These are phyloP conservation scores for Acacia crassicarpa DNA, from an alignment of 306 rosid genomes.

Conservation along the genomic window DNA sequence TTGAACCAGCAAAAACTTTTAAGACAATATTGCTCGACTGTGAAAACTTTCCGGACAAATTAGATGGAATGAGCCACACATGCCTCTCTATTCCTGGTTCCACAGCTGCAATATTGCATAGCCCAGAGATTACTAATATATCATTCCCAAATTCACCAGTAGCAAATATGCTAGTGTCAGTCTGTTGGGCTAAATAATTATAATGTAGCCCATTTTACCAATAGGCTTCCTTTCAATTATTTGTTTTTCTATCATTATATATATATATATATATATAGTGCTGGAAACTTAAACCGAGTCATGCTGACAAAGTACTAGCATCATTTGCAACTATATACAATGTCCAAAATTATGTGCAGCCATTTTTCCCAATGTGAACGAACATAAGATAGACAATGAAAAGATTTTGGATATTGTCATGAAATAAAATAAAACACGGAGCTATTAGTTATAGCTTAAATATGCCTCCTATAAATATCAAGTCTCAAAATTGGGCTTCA, in stretches of 20 bases:
- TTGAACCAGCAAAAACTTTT: too few relatives aligned
- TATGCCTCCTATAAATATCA: slow-evolving; percentile 24
- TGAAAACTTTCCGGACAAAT: too few relatives aligned
- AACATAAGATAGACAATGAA: slow-evolving; percentile 14
- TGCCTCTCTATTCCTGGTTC: neutral
- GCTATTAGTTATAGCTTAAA: slow-evolving; percentile 23
- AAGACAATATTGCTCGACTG: too few relatives aligned
- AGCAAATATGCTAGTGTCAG: neutral
- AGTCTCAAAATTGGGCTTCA: slow-evolving; percentile 37
- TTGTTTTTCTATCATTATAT: neutral
- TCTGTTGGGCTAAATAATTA: neutral
- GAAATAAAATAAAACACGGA: slow-evolving; percentile 17
- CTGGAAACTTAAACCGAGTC: neutral
- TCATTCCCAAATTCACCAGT: too few relatives aligned
- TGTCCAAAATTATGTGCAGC: slow-evolving; percentile 38
- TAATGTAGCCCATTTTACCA: neutral
- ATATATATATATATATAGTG: neutral
- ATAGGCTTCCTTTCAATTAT: neutral
- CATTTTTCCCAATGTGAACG: slow-evolving; percentile 22
- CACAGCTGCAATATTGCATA: too few relatives aligned
- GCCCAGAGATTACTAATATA: too few relatives aligned
- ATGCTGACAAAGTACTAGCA: neutral
- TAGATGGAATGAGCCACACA: neutral
- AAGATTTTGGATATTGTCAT: slow-evolving; percentile 22
- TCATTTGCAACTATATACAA: slow-evolving; percentile 43